Conservation (phyloP, 208 protist genomes). For the Leishmania mexicana region DNA sequence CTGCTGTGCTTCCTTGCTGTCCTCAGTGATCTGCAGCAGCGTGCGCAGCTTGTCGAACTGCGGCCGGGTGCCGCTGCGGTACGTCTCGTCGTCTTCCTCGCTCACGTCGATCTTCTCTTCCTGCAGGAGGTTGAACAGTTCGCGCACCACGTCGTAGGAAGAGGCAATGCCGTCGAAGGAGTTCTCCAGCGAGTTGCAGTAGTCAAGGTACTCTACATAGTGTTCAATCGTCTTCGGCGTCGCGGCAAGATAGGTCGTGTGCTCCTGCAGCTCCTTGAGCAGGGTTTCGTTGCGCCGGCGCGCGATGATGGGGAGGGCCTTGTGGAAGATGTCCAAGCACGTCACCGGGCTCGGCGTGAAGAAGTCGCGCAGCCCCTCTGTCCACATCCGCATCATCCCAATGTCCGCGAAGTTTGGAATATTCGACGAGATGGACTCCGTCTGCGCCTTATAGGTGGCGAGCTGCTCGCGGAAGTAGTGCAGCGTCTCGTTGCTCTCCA, state of each 20-base stretch:
- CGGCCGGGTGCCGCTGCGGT: conserved; percentile 89
- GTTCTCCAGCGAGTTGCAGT: conserved; percentile 78
- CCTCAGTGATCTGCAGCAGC: conserved; percentile 87
- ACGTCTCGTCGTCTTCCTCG: conserved; percentile 92
- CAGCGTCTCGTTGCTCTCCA: conserved; percentile 57
- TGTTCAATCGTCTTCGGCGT: conserved; percentile 92
- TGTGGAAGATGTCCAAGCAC: conserved; percentile 89
- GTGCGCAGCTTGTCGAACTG: conserved; percentile 93
- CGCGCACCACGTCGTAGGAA: conserved; percentile 91
- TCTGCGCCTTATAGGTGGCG: conserved; percentile 84
- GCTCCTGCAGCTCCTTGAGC: conserved; percentile 84
- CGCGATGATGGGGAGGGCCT: conserved; percentile 92
- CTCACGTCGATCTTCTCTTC: conserved; percentile 89
- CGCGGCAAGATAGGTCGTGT: conserved; percentile 79
- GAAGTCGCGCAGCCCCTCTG: conserved; percentile 83
- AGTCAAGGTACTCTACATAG: conserved; percentile 91
- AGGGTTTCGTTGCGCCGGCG: conserved; percentile 87
- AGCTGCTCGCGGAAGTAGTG: conserved; percentile 92
- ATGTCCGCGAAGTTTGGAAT: conserved; percentile 88
- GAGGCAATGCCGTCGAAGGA: conserved; percentile 80
- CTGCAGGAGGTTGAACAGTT: conserved; percentile 88
- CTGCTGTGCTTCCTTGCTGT: conserved; percentile 89
- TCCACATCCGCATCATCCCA: conserved; percentile 89
- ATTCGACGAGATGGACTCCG: conserved; percentile 81
- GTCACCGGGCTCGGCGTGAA: conserved; percentile 90